phyloP scores from a whole-genome alignment of 1,284 basidiomycete species.

The Pseudozyma thailandica region DNA sequence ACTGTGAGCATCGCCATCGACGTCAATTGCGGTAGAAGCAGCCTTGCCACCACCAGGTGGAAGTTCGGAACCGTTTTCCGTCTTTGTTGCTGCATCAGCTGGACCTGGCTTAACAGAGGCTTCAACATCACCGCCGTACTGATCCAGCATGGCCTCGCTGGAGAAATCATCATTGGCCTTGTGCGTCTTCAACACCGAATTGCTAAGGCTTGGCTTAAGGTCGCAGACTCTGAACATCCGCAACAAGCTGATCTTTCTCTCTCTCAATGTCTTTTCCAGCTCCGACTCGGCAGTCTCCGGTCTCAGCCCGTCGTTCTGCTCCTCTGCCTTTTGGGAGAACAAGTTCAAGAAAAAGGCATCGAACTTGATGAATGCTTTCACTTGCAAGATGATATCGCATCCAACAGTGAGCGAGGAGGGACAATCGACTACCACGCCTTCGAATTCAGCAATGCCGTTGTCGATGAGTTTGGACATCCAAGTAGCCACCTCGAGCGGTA shows the following conservation, averaged over 20 bases:
- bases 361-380: conserved; percentile 56
- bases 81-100: neutral
- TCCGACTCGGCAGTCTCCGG: conserved; percentile 78
- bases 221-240: conserved; percentile 63
- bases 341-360: conserved; percentile 40
- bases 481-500: conserved; percentile 57
- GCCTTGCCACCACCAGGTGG: conserved; percentile 13
- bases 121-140: conserved; percentile 68
- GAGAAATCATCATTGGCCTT: conserved; percentile 71
- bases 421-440: conserved; percentile 63
- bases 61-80: neutral
- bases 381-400: conserved; percentile 62
- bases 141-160: conserved; percentile 54
- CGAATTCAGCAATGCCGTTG: conserved; percentile 57
- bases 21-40: conserved; percentile 15
- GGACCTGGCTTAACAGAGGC: conserved; percentile 3
- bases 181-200: conserved; percentile 62
- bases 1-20: conserved; percentile 13
- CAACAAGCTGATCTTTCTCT: conserved; percentile 74
- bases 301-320: conserved; percentile 30
- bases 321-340: conserved; percentile 4
- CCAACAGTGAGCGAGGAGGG: conserved; percentile 55
- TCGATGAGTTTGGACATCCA: conserved; percentile 66
- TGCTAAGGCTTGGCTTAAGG: conserved; percentile 54
- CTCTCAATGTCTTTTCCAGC: conserved; percentile 78